Conservation (phyloP, 2,329 filamentous ascomycete genomes). For the Fusarium sacchari region DNA sequence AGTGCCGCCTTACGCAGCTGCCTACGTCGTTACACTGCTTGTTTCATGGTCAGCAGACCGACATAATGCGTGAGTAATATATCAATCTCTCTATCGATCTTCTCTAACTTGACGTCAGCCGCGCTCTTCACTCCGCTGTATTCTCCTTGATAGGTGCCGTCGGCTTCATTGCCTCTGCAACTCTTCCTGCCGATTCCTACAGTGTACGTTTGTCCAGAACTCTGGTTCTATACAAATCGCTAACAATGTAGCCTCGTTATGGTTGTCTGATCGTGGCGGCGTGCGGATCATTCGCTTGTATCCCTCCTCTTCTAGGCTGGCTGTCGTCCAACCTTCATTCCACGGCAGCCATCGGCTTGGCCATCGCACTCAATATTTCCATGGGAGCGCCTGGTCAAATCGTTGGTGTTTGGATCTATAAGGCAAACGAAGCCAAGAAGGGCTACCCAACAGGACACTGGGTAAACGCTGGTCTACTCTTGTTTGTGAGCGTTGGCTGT, state of each 20-base stretch:
- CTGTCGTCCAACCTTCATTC: conserved; percentile 71
- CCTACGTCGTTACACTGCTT: conserved; percentile 54
- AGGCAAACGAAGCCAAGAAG: conserved; percentile 63
- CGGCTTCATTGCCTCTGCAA: conserved; percentile 67
- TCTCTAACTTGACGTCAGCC: conserved; percentile 11
- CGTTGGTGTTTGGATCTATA: conserved; percentile 77
- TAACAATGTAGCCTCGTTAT: conserved; percentile 58
- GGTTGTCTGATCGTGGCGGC: conserved; percentile 73
- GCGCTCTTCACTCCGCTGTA: conserved; percentile 53
- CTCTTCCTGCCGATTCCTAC: conserved; percentile 67
- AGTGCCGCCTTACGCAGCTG: conserved; percentile 69
- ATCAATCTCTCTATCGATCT: fast-evolving
- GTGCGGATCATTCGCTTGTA: conserved; percentile 71
- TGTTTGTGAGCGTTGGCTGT: conserved; percentile 66
- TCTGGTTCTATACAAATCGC: fast-evolving
- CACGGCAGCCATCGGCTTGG: conserved; percentile 70
- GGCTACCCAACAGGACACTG: conserved; percentile 77
- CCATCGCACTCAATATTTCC: conserved; percentile 73
- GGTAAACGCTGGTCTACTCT: conserved; percentile 67
- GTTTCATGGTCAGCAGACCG: conserved; percentile 68
- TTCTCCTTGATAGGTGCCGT: conserved; percentile 57
- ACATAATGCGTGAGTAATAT: conserved; percentile 54
- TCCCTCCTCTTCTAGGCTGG: conserved; percentile 73
- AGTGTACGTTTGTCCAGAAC: background rate
- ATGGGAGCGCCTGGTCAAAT: conserved; percentile 74